Conservation (phyloP, 2,329 filamentous ascomycete species). For the Colletotrichum navitas region DNA sequence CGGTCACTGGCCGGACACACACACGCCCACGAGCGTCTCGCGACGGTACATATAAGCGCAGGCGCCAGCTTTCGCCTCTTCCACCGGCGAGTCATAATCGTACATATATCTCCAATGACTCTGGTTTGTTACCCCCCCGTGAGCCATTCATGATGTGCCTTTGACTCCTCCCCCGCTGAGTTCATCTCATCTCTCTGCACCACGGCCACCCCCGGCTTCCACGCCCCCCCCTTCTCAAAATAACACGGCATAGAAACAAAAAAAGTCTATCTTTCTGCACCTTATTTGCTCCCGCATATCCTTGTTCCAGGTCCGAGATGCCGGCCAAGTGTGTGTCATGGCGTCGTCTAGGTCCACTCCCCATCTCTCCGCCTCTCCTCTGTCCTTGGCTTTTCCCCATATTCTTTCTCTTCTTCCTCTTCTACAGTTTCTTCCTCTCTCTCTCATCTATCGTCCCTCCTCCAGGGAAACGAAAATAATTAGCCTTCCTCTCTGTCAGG, state of each 20-base stretch:
- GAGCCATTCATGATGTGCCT: background rate
- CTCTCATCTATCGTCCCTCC: no score
- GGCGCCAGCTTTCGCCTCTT: no score
- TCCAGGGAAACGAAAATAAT: background rate
- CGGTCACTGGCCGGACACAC: background rate
- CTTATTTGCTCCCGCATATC: background rate
- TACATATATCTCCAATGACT: background rate
- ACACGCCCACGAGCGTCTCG: no score
- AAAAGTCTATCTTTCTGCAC: background rate
- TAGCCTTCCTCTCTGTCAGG: background rate
- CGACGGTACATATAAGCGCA: no score
- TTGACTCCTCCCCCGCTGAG: background rate
- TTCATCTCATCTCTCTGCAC: background rate
- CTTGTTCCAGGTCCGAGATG: background rate
- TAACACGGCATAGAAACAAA: background rate
- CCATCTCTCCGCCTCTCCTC: background rate
- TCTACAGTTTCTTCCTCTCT: background rate
- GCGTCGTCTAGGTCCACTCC: background rate
- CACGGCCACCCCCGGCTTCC: background rate
- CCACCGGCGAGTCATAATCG: background rate
- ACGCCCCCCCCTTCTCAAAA: background rate
- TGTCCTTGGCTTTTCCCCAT: background rate
- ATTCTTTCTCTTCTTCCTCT: background rate
- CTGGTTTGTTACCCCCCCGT: no score
- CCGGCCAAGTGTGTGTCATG: background rate